Conservation (phyloP, 768 basidiomycete genomes). For the Chiua virens region DNA sequence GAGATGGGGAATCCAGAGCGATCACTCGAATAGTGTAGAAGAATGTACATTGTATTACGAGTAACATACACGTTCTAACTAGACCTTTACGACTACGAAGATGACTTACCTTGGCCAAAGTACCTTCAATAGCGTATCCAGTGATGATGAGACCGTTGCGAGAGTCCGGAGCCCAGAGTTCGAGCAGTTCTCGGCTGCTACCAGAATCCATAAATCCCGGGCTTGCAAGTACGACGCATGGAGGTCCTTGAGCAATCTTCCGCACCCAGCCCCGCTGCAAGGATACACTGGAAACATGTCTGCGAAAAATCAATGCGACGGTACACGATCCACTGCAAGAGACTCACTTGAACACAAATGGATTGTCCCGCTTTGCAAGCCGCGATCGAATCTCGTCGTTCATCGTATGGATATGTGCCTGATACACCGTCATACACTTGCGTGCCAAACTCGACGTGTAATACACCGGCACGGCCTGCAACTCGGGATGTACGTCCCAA, state of each 20-base stretch:
- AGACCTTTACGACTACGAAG: too few relatives aligned
- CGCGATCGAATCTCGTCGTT: slow-evolving; percentile 86
- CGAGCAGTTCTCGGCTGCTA: slow-evolving; percentile 86
- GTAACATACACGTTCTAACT: slow-evolving; percentile 18
- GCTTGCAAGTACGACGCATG: slow-evolving; percentile 93
- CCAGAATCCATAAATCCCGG: slow-evolving; percentile 93
- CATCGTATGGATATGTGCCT: slow-evolving; percentile 97
- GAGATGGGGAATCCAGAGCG: neutral
- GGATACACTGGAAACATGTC: slow-evolving; percentile 78
- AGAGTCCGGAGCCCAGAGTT: slow-evolving; percentile 92
- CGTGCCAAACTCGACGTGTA: slow-evolving; percentile 91
- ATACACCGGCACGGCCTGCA: slow-evolving; percentile 91
- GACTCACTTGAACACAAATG: slow-evolving; percentile 94
- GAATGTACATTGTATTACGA: slow-evolving; percentile 8
- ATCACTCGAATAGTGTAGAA: slow-evolving; percentile 5
- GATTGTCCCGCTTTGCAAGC: slow-evolving; percentile 93
- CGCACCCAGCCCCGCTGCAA: slow-evolving; percentile 78
- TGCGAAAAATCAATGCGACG: slow-evolving; percentile 26
- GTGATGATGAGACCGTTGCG: slow-evolving; percentile 94
- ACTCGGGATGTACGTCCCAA: slow-evolving; percentile 91
- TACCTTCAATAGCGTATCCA: slow-evolving; percentile 96
- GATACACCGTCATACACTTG: slow-evolving; percentile 97
- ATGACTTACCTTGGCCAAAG: slow-evolving; percentile 93
- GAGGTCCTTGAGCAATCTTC: slow-evolving; percentile 87
- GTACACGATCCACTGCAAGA: neutral